Percentiles rank a stretch among this genome's conserved stretches.
These are phyloP conservation scores for Pythium phragmitis DNA, from an alignment of 352 stramenopile genomes.

Conservation along the genomic window DNA sequence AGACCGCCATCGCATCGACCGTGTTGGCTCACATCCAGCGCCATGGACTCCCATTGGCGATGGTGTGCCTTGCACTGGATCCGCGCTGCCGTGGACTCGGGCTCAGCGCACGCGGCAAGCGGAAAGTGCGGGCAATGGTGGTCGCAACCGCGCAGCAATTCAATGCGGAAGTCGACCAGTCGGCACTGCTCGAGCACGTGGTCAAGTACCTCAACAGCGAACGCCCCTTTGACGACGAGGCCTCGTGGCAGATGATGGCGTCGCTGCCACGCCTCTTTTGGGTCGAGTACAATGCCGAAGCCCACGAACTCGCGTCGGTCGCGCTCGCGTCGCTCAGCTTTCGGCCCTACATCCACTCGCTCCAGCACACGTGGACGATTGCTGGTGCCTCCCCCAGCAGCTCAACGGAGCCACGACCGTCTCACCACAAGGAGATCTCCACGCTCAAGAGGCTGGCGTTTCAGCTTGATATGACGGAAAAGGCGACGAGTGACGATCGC, in stretches of 20 bases:
- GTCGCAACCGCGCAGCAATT: slow-evolving; percentile 20
- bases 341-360: slow-evolving; percentile 30
- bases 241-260: slow-evolving; percentile 43
- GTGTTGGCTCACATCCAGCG: slow-evolving; percentile 26
- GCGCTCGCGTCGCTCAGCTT: slow-evolving; percentile 35
- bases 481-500: background rate
- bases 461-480: background rate
- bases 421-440: background rate
- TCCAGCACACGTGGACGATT: slow-evolving; percentile 29
- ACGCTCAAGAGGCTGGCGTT: background rate
- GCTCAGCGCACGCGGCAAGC: slow-evolving; percentile 34
- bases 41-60: slow-evolving; percentile 25
- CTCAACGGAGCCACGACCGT: background rate
- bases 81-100: slow-evolving; percentile 35
- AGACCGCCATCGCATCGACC: slow-evolving; percentile 20
- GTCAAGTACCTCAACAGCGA: slow-evolving; percentile 39
- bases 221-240: slow-evolving; percentile 40
- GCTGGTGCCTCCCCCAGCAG: background rate
- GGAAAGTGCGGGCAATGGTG: slow-evolving; percentile 31
- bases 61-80: slow-evolving; percentile 40
- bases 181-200: slow-evolving; percentile 35
- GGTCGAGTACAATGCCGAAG: slow-evolving; percentile 38
- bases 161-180: slow-evolving; percentile 18
- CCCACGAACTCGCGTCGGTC: slow-evolving; percentile 33
- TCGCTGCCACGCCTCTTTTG: slow-evolving; percentile 44